Evolutionary conservation across 164 flowering plant genomes (phyloP), one percentile per base, ranked within the genome.

Genomic region (Vitis labrusca): DNA sequence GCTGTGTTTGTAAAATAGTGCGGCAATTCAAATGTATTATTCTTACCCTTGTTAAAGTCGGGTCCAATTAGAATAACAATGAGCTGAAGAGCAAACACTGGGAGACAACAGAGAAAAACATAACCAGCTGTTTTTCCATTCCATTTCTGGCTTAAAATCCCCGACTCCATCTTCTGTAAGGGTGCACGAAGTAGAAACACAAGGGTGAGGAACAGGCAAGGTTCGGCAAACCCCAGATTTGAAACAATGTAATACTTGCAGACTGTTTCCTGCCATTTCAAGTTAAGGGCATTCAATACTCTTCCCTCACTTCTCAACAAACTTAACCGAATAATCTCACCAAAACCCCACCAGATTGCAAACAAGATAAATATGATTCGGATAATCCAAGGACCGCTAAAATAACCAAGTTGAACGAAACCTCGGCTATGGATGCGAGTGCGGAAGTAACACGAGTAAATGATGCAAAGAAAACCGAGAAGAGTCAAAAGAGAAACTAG

Each of bases 211-310:
- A 89, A 87, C 50, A 95, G 75, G 84, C 97, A 85, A 16, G 99
- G 99, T 81, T 95, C 99, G 78, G 99, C 87, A 81, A 95, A 90
- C 60, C 99, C 99, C 27, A 95, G 74, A 78, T 90, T 95, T 10
- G 98, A 90, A 23, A 95, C 82, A 57, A 95, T 86, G 78, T 95
- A 95, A 58, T 79, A 50, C 76, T 93, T 89, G 98, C 99, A 95
- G 8, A 88, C 65, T 44, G 71, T 86, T 69, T 90, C 87, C 85
- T 93, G 96, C 97, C 97, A 95, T 88, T 82, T 70, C 59, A 65
- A 70, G 73, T 66, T 70, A 29, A 91, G 72, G 23, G 83, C 57
- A 77, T 84, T 75, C 63, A 89, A 71, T 10, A 80, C 47, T 72
- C 84, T 81, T 48, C 88, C 86, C 12, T 80, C 68, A 11, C 73